These are phyloP conservation scores for Fusarium beomiforme DNA, from an alignment of 2,329 filamentous ascomycete genomes.

Conservation along the genomic window DNA sequence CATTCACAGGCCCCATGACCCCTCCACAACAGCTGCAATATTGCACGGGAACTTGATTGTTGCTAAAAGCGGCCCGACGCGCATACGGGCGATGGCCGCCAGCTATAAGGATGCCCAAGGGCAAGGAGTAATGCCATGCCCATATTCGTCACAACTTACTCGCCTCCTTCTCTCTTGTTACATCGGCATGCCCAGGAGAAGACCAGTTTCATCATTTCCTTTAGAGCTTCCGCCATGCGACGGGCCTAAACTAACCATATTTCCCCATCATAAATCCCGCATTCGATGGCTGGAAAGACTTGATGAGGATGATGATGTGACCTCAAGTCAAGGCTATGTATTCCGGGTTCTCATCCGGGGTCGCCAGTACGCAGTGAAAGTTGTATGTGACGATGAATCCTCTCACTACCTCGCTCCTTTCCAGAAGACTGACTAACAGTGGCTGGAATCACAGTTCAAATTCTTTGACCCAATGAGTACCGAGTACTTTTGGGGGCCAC, in stretches of 20 bases:
- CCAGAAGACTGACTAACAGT: background rate
- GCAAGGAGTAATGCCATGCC: background rate
- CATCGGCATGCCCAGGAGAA: background rate
- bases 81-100: background rate
- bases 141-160: background rate
- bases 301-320: slow-evolving; percentile 1
- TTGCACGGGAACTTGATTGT: background rate
- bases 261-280: slow-evolving; percentile 21
- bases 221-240: slow-evolving; percentile 24
- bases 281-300: slow-evolving; percentile 37
- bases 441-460: slow-evolving; percentile 16
- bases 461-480: slow-evolving; percentile 27
- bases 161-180: background rate
- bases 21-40: background rate
- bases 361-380: slow-evolving; percentile 35
- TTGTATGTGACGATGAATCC: background rate
- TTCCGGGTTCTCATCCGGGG: slow-evolving; percentile 25
- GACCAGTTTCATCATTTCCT: background rate
- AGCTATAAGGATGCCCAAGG: background rate
- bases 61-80: background rate
- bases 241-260: slow-evolving; percentile 27
- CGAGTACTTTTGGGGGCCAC: slow-evolving; percentile 31
- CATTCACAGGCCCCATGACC: background rate
- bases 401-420: background rate
- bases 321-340: slow-evolving; percentile 20